Evolutionary conservation across 148 eudicot species (phyloP), one percentile per base, ranked within the genome.

Genomic region (Limonium bicolor): DNA sequence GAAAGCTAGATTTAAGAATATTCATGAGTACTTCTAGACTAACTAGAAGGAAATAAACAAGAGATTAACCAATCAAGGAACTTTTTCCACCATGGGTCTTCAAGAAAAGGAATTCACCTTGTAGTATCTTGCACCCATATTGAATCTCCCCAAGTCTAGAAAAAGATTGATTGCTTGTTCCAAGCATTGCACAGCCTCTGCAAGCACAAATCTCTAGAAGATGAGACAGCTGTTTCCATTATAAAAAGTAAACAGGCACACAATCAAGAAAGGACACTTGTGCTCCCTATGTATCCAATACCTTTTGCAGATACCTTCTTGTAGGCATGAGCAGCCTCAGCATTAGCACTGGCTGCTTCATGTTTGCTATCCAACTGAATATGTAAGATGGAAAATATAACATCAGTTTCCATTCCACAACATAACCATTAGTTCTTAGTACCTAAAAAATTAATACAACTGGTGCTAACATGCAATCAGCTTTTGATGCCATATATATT

Each of bases 41-140:
- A 27, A 21, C 46, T 36, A 9, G 42, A 11, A 13, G 22, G 20
- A 33, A 27, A 53, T 20, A 17, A 48, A 21, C 27, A 41, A 41
- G 2, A 30, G 5, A 46, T 13, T 24, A 30, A 26, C n/a, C 6
- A 9, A n/a, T n/a, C n/a, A n/a, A n/a, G n/a, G n/a, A n/a, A n/a
- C n/a, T n/a, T n/a, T n/a, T n/a, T n/a, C n/a, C n/a, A n/a, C n/a
- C n/a, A n/a, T n/a, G n/a, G n/a, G n/a, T n/a, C n/a, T n/a, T n/a
- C n/a, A n/a, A n/a, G 46, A 12, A 21, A 1, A 23, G 31, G 45
- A 19, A 28, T 32, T 9, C 73, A 86, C 96, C 94, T 86, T 82
- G 66, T 76, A 86, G 39, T 86, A 75, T 69, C 96, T 75, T 54
- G 88, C 94, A 27, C 81, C 66, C 96, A 78, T 75, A 48, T 58